A percentile compares a stretch with the other conserved stretches of the same genome.
Evolutionary conservation across 176 grass and related monocot species (phyloP).

Genomic region (Elymus sibiricus): DNA sequence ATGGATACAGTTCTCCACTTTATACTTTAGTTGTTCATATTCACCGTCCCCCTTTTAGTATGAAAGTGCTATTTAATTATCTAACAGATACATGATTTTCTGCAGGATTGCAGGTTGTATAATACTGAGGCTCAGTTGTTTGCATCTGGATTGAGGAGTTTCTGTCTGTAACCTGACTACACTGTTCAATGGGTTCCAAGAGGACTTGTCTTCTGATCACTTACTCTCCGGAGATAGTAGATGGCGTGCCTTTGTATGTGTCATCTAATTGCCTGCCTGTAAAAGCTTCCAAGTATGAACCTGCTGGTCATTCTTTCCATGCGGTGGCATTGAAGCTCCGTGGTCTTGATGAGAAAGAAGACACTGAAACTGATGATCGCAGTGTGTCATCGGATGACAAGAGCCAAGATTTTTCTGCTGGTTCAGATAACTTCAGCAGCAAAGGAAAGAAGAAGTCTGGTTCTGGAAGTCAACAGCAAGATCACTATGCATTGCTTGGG

Average conservation of each 20-base stretch:
- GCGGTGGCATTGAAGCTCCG: conserved; percentile 61
- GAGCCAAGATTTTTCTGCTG: conserved; percentile 54
- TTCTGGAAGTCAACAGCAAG: conserved; percentile 71
- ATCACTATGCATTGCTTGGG: conserved; percentile 92
- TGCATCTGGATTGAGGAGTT: background rate
- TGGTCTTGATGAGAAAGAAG: conserved; percentile 75
- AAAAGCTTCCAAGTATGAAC: conserved; percentile 79
- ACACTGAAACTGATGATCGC: conserved; percentile 62
- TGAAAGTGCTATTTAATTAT: background rate
- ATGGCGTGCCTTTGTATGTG: conserved; percentile 62
- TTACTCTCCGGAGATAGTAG: conserved; percentile 66
- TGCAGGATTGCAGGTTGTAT: conserved; percentile 25
- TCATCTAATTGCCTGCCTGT: conserved; percentile 87
- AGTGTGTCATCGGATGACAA: conserved; percentile 87
- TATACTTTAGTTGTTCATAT: background rate
- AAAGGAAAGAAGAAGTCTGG: conserved; percentile 93
- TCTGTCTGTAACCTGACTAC: background rate
- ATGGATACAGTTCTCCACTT: background rate
- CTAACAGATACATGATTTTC: background rate
- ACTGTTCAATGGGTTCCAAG: conserved; percentile 40
- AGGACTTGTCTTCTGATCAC: conserved; percentile 59
- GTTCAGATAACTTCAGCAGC: conserved; percentile 73
- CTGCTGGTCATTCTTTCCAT: conserved; percentile 94
- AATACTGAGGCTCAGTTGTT: background rate
- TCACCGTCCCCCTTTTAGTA: background rate